Base-by-base conservation (phyloP, 805 yeast genomes). In the Barnettozyma pratensis region DNA sequence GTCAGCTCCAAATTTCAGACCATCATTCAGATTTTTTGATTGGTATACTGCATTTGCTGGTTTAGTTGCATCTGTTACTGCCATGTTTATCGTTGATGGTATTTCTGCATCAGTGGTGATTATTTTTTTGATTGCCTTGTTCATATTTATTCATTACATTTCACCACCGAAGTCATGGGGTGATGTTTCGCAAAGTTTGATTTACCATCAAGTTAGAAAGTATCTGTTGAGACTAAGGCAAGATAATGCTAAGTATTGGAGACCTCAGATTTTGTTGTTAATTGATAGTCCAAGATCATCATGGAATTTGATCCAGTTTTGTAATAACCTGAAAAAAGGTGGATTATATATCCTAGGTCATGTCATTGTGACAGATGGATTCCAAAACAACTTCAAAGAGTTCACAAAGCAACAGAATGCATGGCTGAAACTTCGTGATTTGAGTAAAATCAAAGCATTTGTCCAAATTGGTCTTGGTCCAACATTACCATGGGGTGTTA, bases 101-200 rank as follows among this genome's bases (percentile, higher is more conserved):
- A 60, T 85, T 12, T 87, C 96, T 2, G 98, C 99, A 0, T 73
- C 88, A 3, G 73, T 84, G 32, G 83, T 91, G 28, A 77, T 90
- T 29, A 67, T 83, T 9, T 79, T 84, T 47, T 72, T 90, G 57
- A 64, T 80, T 37, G 70, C 83, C 14, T 68, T 94, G 39, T 86
- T 94, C 56, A 61, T 89, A 41, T 64, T 86, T 46, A 94, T 94
- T 54, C 98, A 94, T 64, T 89, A 90, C 61, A 76, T 81, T 44
- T 86, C 96, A 9, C 97, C 97, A 2, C 97, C 99, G 6, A 90
- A 89, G 62, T 86, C 91, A 34, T 94, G 97, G 91, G 99, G 99
- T 35, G 99, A 94, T 67, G 97, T 94, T 27, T 91, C 98, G 3
- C 99, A 94, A 66, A 81, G 91, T 39, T 74, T 94, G 52, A 92